Conservation (phyloP, 768 basidiomycete genomes). For the Sarcodon sp. region DNA sequence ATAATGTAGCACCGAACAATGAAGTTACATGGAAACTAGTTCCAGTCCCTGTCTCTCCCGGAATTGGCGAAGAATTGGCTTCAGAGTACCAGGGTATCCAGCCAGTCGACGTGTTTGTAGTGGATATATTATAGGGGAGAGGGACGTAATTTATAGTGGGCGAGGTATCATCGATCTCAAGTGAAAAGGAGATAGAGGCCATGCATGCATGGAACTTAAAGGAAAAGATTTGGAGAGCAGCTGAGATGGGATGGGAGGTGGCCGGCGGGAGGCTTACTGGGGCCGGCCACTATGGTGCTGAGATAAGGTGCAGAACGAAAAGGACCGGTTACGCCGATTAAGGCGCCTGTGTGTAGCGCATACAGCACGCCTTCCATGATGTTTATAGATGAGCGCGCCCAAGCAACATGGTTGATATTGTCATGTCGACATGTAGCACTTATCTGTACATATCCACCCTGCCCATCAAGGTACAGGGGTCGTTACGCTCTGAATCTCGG, state of each 20-base stretch:
- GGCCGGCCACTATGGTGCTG: neutral
- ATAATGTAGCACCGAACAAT: slow-evolving; percentile 39
- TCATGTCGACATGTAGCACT: neutral
- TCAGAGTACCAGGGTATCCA: slow-evolving; percentile 55
- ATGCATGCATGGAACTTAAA: slow-evolving; percentile 17
- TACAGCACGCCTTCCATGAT: too few relatives aligned
- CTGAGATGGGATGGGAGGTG: too few relatives aligned
- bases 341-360: too few relatives aligned
- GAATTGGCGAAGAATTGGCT: slow-evolving; percentile 31
- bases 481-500: neutral
- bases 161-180: slow-evolving; percentile 55
- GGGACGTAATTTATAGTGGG: slow-evolving; percentile 51
- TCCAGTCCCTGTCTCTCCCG: slow-evolving; percentile 36
- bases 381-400: neutral
- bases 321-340: neutral
- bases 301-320: neutral
- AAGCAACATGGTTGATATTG: neutral
- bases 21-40: slow-evolving; percentile 53
- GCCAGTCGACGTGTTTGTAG: slow-evolving; percentile 33
- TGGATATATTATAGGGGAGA: slow-evolving; percentile 37
- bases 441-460: neutral
- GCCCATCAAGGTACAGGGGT: neutral
- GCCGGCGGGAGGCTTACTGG: too few relatives aligned
- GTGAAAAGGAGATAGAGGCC: slow-evolving; percentile 20
- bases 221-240: neutral